phyloP scores from a whole-genome alignment of 2,329 filamentous ascomycete genomes.

The Trichoderma pleuroti region DNA sequence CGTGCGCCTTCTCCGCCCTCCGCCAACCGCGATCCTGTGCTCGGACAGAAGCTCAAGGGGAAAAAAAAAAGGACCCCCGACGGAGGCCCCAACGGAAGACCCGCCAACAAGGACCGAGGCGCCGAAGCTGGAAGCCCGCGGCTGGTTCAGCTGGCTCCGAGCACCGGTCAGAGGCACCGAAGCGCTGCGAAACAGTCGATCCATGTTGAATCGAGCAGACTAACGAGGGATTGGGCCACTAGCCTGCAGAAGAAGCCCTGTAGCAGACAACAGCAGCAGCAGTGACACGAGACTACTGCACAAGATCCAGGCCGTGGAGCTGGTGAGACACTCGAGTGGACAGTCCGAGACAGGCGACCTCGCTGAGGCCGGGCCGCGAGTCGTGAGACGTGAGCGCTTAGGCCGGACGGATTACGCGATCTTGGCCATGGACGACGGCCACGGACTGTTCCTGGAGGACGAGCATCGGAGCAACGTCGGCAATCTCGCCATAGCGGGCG shows the following conservation, averaged over 20 bases:
- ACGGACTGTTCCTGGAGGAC: slow-evolving; percentile 1
- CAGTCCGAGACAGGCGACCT: neutral
- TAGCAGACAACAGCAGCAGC: neutral
- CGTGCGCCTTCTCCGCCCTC: slow-evolving; percentile 14
- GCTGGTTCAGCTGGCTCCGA: neutral
- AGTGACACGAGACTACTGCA: neutral
- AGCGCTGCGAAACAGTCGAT: slow-evolving; percentile 4
- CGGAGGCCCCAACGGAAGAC: slow-evolving; percentile 10
- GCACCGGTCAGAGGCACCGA: neutral
- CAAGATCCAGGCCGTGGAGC: neutral
- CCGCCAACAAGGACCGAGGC: slow-evolving; percentile 1
- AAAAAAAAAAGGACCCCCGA: neutral
- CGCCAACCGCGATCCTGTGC: slow-evolving; percentile 13
- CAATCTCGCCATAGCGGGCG: neutral
- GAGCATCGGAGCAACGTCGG: neutral
- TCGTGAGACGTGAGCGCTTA: slow-evolving; percentile 6
- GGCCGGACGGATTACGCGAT: neutral
- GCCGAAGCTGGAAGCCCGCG: neutral
- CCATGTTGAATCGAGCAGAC: neutral
- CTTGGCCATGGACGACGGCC: neutral
- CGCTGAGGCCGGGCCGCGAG: neutral
- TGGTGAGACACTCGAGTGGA: neutral
- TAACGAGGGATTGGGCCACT: neutral
- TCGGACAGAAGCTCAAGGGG: neutral
- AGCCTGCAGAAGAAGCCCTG: neutral